Conservation (phyloP, 352 stramenopile species). For the Globisporangium canariense region DNA sequence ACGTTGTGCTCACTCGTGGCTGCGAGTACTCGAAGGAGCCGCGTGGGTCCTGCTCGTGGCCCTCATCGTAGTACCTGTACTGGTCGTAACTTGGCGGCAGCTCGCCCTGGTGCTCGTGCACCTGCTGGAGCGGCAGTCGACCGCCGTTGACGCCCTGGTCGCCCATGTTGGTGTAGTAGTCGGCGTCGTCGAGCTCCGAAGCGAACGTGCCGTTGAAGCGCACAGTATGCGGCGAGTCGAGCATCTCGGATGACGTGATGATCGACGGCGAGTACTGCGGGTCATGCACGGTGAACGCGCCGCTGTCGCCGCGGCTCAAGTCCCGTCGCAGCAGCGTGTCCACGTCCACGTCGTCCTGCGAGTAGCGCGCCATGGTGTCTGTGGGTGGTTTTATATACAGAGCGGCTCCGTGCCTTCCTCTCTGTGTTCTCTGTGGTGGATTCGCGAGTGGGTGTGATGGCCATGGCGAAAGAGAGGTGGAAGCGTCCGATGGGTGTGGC, state of each 20-base stretch:
- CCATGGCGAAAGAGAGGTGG: background rate
- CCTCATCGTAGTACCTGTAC: constrained; percentile 16
- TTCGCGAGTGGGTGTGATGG: background rate
- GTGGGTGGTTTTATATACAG: background rate
- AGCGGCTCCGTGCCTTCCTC: background rate
- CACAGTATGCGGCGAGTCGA: constrained; percentile 22
- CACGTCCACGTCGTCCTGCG: constrained; percentile 12
- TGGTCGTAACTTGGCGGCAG: constrained; percentile 5
- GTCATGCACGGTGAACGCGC: background rate
- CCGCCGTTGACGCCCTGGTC: constrained; percentile 13
- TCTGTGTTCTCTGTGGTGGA: background rate
- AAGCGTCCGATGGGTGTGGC: background rate
- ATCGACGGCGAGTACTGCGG: constrained; percentile 22
- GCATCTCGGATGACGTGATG: constrained; percentile 28
- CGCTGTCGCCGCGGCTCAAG: background rate
- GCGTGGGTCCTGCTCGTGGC: constrained; percentile 12
- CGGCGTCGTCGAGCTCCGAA: constrained; percentile 14
- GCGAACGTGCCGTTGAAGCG: constrained; percentile 27
- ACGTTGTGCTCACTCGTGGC: constrained; percentile 11
- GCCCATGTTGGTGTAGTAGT: constrained; percentile 8
- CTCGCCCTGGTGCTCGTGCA: constrained; percentile 1
- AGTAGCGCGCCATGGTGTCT: constrained; percentile 10
- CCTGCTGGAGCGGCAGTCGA: background rate
- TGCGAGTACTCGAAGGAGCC: constrained; percentile 1
- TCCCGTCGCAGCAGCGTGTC: background rate